Evolutionary conservation across 2,329 filamentous ascomycete species (phyloP).

Genomic region (Lasiodiplodia theobromae): DNA sequence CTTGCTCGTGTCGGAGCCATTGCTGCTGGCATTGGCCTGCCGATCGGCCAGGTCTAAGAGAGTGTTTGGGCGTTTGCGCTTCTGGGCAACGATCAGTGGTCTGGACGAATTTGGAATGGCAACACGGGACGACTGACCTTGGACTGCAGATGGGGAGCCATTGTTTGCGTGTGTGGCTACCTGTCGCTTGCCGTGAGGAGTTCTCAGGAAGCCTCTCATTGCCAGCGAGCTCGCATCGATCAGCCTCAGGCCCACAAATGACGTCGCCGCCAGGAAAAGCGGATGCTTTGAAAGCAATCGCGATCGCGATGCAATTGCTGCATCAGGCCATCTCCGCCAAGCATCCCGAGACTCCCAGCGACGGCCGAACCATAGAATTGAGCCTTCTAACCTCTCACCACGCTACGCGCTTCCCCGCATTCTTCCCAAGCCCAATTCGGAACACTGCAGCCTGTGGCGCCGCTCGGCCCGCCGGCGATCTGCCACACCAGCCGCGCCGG

Average conservation of each 20-base stretch:
- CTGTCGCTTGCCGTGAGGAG: constrained; percentile 13
- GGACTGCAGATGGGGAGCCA: constrained; percentile 20
- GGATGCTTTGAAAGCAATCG: background rate
- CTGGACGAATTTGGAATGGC: background rate
- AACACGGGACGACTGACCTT: constrained; percentile 1
- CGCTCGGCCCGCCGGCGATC: constrained; percentile 9
- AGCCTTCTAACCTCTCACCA: background rate
- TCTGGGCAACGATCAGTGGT: constrained; percentile 30
- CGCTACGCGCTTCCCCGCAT: constrained; percentile 7
- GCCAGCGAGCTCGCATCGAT: constrained; percentile 3
- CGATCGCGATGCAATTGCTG: background rate
- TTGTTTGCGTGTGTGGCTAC: background rate
- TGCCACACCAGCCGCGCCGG: background rate
- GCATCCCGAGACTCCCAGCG: background rate
- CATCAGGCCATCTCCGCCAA: background rate
- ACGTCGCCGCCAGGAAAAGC: constrained; percentile 1
- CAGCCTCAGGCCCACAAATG: constrained; percentile 12
- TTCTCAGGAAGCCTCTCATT: constrained; percentile 9
- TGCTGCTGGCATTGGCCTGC: constrained; percentile 14
- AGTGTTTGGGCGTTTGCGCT: constrained; percentile 36
- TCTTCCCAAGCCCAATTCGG: background rate
- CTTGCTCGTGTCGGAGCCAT: constrained; percentile 63
- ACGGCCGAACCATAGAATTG: background rate
- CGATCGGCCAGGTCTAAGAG: constrained; percentile 33
- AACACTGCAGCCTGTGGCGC: constrained; percentile 4